Conservation (phyloP, 257 asterid genomes). For the Buddleja alternifolia region DNA sequence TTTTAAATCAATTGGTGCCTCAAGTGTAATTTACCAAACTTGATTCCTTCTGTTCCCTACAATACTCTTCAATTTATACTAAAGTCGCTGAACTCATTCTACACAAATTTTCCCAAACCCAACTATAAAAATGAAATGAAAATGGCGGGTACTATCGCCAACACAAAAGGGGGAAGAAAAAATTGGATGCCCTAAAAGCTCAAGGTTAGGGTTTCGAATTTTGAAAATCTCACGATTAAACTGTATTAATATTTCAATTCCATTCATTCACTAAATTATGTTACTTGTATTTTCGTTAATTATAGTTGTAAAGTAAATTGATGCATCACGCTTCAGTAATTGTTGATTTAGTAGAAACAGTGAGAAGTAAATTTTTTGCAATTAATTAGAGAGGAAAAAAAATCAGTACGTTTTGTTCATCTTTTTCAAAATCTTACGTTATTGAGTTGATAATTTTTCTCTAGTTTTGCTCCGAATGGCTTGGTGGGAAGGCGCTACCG, state of each 20-base stretch:
- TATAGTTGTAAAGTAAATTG: background rate
- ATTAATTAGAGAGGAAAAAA: background rate
- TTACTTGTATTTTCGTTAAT: background rate
- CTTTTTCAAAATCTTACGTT: constrained; percentile 9
- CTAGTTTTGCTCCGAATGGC: constrained; percentile 46
- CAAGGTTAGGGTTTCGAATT: constrained; percentile 30
- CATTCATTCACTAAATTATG: background rate
- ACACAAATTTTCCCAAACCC: background rate
- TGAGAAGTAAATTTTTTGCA: background rate
- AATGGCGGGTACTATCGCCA: constrained; percentile 35
- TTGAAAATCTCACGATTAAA: background rate
- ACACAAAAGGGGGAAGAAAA: background rate
- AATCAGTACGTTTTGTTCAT: background rate
- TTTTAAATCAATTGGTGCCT: background rate
- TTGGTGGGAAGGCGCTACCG: constrained; percentile 73
- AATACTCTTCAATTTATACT: background rate
- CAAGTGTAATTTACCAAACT: background rate
- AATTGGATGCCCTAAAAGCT: background rate
- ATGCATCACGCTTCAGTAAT: background rate
- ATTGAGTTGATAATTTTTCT: constrained; percentile 20
- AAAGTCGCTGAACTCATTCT: background rate
- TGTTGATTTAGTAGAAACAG: background rate
- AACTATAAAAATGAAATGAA: background rate
- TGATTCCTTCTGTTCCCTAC: background rate
- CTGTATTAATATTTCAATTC: background rate